Percentiles rank a stretch among this genome's conserved stretches.
Evolutionary conservation across 2,329 filamentous ascomycete species (phyloP).

Genomic region (Fusarium annulatum): DNA sequence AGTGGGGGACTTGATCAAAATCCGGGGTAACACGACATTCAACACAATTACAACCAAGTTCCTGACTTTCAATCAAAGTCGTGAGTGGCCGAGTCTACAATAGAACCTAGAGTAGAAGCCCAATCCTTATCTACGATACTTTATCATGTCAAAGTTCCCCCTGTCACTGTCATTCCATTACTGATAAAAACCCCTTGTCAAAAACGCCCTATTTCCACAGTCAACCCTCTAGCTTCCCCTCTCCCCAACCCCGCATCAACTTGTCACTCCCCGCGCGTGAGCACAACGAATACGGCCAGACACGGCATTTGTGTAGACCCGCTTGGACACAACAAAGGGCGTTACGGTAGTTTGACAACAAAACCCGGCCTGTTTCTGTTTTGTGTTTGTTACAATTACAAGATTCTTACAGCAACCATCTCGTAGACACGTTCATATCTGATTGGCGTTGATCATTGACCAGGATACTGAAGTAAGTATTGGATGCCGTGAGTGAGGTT

Average conservation of each 20-base stretch:
- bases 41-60: neutral
- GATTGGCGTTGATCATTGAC: constrained; percentile 2
- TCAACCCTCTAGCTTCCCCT: constrained; percentile 8
- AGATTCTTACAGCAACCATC: neutral
- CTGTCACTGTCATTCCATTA: neutral
- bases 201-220: constrained; percentile 39
- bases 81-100: neutral
- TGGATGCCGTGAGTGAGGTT: neutral
- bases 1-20: constrained; percentile 14
- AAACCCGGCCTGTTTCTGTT: constrained; percentile 26
- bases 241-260: constrained; percentile 30
- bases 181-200: constrained; percentile 26
- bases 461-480: neutral
- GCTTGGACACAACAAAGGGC: constrained; percentile 33
- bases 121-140: neutral
- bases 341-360: constrained; percentile 13
- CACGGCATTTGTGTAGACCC: constrained; percentile 26
- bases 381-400: neutral
- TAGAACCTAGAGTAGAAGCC: accelerated
- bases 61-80: neutral
- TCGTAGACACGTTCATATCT: neutral
- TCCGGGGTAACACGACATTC: constrained; percentile 10
- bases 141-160: neutral
- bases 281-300: constrained; percentile 27
- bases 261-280: constrained; percentile 20